phyloP scores from a whole-genome alignment of 441 rosid species.

The Macaranga tanarius region DNA sequence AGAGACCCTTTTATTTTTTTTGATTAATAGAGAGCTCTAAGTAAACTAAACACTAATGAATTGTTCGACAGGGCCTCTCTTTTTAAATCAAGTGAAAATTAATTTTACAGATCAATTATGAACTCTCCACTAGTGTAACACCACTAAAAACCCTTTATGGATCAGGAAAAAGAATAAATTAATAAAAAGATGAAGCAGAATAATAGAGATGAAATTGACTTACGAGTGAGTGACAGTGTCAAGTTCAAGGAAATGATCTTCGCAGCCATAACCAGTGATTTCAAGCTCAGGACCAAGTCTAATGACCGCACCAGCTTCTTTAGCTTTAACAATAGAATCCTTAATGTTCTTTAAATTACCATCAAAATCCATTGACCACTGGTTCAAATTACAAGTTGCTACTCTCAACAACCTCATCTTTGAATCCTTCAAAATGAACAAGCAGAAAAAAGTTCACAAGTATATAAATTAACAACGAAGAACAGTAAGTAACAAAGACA shows the following conservation, averaged over 20 bases:
- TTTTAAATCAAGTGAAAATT: too few species aligned
- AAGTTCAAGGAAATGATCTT: conserved; percentile 93
- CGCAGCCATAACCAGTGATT: conserved; percentile 94
- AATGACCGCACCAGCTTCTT: conserved; percentile 70
- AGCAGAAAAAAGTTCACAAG: background rate
- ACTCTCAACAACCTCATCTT: conserved; percentile 81
- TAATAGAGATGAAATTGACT: conserved; percentile 12
- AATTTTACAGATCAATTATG: too few species aligned
- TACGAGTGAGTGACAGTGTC: conserved; percentile 83
- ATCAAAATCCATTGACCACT: conserved; percentile 96
- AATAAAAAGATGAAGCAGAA: background rate
- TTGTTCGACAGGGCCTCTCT: too few species aligned
- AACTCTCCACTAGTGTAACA: too few species aligned
- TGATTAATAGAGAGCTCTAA: too few species aligned
- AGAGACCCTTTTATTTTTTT: too few species aligned
- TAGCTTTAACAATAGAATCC: conserved; percentile 65
- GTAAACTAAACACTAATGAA: too few species aligned
- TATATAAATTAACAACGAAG: background rate
- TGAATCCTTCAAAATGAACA: too few species aligned
- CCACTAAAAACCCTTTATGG: too few species aligned
- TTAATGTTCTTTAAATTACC: conserved; percentile 72
- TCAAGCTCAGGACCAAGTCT: conserved; percentile 98
- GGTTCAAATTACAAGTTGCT: conserved; percentile 88
- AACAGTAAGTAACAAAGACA: too few species aligned
- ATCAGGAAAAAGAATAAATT: too few species aligned